These are phyloP conservation scores for Solanum chiquidenum DNA, from an alignment of 257 asterid genomes.

Conservation along the genomic window DNA sequence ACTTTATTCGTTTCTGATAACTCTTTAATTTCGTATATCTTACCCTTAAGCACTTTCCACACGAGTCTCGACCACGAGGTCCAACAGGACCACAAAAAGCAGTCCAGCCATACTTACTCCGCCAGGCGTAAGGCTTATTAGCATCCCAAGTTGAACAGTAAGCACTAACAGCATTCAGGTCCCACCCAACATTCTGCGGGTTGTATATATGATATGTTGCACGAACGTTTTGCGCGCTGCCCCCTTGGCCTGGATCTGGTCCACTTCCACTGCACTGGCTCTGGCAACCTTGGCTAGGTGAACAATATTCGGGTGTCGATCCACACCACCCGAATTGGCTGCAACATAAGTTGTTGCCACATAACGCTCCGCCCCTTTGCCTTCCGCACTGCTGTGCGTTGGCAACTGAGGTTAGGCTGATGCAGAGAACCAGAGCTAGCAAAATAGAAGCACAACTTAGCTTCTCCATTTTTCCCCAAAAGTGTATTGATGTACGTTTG, in stretches of 20 bases:
- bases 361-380: background rate
- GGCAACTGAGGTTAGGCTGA: background rate
- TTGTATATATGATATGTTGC: conserved; percentile 19
- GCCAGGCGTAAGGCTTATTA: conserved; percentile 5
- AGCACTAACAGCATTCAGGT: conserved; percentile 4
- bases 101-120: conserved; percentile 19
- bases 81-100: conserved; percentile 26
- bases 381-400: background rate
- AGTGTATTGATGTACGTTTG: background rate
- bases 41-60: conserved; percentile 25
- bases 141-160: conserved; percentile 29
- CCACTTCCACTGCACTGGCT: background rate
- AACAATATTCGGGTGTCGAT: background rate
- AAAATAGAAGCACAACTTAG: background rate
- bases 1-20: too few species aligned
- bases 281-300: conserved; percentile 2
- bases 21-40: background rate
- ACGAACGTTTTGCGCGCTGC: conserved; percentile 9
- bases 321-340: background rate
- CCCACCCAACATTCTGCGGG: conserved; percentile 16
- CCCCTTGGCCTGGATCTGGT: background rate
- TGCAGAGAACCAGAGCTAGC: background rate
- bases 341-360: background rate
- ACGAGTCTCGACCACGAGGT: conserved; percentile 12
- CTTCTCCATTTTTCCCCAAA: background rate